Evolutionary conservation across 495 filamentous ascomycete species (phyloP), one percentile per base, ranked within the genome.

Genomic region (Penicillium cosmopolitanum): DNA sequence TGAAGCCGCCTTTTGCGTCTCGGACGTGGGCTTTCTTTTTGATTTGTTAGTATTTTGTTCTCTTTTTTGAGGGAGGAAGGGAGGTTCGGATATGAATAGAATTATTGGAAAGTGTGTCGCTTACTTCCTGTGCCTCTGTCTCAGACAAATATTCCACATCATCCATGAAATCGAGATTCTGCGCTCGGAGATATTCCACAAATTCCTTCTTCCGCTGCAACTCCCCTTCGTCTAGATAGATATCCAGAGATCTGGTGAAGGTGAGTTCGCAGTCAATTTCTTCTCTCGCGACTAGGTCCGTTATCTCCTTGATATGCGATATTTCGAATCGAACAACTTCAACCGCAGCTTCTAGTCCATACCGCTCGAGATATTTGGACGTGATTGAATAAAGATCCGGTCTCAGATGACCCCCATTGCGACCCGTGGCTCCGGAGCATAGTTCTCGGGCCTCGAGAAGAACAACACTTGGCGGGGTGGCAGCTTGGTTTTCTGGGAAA

Each of bases 231-330:
- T 73, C 68, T 1, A 64, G 46, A 35, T 66, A 75, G 16, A 77
- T 71, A 60, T 79, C 72, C 23, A 72, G 62, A 44, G 64, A 69
- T 8, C 75, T 58, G 1, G 74, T 70, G 31, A 80, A 58, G 13
- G 64, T 73, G 19, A 79, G 69, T 12, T 82, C 79, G 33, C 77
- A 80, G 18, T 77, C 74, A n/a, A 80, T 76, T 1, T 64, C 47
- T 42, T 80, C 73, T 36, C 68, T 63, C 3, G 53, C 65, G 16
- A 77, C 57, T 4, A 73, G 44, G 7, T 70, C 56, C 33, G 74
- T 71, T 1, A 77, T 21, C 1, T 65, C 64, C 50, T 69, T 56
- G 31, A 78, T 58, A 50, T 77, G 72, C 1, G 67, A 58, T 12
- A 68, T 47, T 42, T 74, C 71, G 47, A 74, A 74, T 7, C 70